A percentile compares a stretch with the other conserved stretches of the same genome.
These are phyloP conservation scores for Tylopilus orsonianus DNA, from an alignment of 1,284 basidiomycete species.

Conservation along the genomic window DNA sequence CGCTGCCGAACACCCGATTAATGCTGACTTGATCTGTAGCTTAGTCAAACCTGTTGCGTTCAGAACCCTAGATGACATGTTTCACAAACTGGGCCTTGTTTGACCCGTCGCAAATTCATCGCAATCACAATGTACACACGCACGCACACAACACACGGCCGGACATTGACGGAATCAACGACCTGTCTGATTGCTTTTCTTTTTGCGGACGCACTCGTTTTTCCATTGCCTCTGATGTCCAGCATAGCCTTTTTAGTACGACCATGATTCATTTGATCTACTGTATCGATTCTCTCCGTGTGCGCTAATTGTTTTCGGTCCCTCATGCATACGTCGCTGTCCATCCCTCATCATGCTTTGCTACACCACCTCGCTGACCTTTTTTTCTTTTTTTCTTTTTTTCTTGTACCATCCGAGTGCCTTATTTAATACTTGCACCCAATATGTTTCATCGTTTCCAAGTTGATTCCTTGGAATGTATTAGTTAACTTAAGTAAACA, in stretches of 20 bases:
- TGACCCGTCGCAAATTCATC: slow-evolving; percentile 29
- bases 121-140: slow-evolving; percentile 18
- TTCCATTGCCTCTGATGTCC: neutral
- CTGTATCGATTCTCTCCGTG: slow-evolving; percentile 12
- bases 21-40: slow-evolving; percentile 39
- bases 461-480: slow-evolving; percentile 12
- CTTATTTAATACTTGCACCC: slow-evolving; percentile 13
- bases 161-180: slow-evolving; percentile 14
- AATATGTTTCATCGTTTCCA: neutral
- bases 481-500: too few species aligned
- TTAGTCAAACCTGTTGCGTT: slow-evolving; percentile 92
- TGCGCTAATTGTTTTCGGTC: slow-evolving; percentile 3
- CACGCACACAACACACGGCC: slow-evolving; percentile 6
- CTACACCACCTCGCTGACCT: neutral
- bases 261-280: slow-evolving; percentile 9
- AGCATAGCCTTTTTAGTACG: slow-evolving; percentile 6
- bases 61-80: slow-evolving; percentile 84
- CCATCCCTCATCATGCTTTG: slow-evolving; percentile 10
- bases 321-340: neutral
- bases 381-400: slow-evolving; percentile 3
- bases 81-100: slow-evolving; percentile 70
- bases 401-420: slow-evolving; percentile 10
- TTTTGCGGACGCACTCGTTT: slow-evolving; percentile 3
- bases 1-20: neutral
- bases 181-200: slow-evolving; percentile 10